Conservation (phyloP, 305 asterid genomes). For the Solanum aculeatissimum region DNA sequence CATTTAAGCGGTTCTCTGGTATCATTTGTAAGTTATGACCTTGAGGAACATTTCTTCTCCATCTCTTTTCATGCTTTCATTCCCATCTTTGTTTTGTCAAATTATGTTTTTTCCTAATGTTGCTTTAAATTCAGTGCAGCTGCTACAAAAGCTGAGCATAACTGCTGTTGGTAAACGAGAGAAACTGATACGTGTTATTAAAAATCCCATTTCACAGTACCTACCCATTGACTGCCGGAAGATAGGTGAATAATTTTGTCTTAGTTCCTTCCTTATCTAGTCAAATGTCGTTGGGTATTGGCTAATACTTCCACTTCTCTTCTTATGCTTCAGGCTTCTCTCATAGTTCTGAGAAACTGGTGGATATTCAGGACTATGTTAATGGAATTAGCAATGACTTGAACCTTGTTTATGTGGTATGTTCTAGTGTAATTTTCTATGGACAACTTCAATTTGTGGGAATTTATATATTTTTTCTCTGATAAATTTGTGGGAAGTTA, state of each 20-base stretch:
- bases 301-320: background rate
- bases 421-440: background rate
- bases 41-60: background rate
- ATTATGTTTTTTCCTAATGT: background rate
- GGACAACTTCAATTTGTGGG: background rate
- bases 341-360: constrained; percentile 76
- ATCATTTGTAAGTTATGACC: constrained; percentile 56
- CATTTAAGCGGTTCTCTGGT: constrained; percentile 65
- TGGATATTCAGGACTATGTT: constrained; percentile 56
- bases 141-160: constrained; percentile 63
- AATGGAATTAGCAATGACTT: constrained; percentile 33
- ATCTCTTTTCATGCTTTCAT: background rate
- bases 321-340: constrained; percentile 52
- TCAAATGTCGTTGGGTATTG: background rate
- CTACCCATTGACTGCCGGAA: constrained; percentile 60
- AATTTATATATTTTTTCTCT: too few species aligned
- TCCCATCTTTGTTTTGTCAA: background rate
- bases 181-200: constrained; percentile 43
- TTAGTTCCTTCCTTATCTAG: background rate
- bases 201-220: constrained; percentile 75
- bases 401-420: constrained; percentile 83
- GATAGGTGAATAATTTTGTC: constrained; percentile 39
- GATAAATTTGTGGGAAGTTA: background rate
- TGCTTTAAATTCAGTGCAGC: constrained; percentile 46
- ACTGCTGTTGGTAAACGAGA: constrained; percentile 69